These are phyloP conservation scores for Fraxinus quadrangulata DNA, from an alignment of 257 asterid genomes.

Conservation along the genomic window DNA sequence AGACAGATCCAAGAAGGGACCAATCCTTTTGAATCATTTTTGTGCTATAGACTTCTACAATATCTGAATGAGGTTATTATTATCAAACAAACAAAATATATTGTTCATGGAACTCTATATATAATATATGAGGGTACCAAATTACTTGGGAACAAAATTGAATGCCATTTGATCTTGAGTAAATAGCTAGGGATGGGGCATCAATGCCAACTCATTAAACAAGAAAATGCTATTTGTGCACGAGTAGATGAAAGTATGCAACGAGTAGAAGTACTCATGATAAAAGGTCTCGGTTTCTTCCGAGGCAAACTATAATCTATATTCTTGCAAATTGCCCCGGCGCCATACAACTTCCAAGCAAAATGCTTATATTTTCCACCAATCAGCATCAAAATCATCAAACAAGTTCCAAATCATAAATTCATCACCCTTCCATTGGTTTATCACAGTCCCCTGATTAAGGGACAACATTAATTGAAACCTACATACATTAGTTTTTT, in stretches of 20 bases:
- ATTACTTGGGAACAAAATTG: background rate
- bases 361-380: background rate
- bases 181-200: background rate
- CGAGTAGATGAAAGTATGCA: background rate
- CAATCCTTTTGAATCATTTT: background rate
- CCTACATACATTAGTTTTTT: background rate
- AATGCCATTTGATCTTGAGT: background rate
- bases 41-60: background rate
- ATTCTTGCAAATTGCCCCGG: background rate
- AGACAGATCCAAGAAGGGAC: conserved; percentile 3
- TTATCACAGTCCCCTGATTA: background rate
- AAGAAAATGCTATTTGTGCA: background rate
- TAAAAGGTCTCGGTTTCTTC: background rate
- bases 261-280: background rate
- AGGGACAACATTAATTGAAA: background rate
- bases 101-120: background rate
- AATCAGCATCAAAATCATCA: background rate
- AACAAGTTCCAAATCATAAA: background rate
- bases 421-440: background rate
- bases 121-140: background rate
- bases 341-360: background rate
- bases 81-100: background rate
- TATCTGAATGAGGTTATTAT: background rate
- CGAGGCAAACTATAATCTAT: background rate
- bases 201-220: background rate